Conservation (phyloP, 2,329 filamentous ascomycete genomes). For the Annulohypoxylon truncatum region DNA sequence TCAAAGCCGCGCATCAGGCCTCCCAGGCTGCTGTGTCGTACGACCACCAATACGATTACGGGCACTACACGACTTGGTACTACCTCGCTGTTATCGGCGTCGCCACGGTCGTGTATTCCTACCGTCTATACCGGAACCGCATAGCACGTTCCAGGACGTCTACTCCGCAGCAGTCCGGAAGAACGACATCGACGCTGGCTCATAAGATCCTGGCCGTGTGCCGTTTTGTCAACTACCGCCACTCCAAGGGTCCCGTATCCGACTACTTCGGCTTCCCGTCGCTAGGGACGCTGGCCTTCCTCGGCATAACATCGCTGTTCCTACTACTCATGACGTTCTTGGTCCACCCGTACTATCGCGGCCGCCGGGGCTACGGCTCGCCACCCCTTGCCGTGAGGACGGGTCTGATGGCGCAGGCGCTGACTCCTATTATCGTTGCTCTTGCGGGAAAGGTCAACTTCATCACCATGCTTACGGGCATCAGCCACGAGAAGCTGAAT, state of each 20-base stretch:
- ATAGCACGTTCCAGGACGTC: constrained; percentile 1
- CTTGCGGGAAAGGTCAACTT: constrained; percentile 40
- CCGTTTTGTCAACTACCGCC: constrained; percentile 34
- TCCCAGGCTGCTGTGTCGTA: constrained; percentile 37
- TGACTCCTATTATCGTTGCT: constrained; percentile 36
- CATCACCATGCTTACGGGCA: constrained; percentile 36
- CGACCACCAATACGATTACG: constrained; percentile 36
- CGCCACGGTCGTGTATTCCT: constrained; percentile 31
- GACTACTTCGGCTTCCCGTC: constrained; percentile 36
- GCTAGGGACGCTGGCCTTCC: constrained; percentile 21
- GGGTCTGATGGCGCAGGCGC: constrained; percentile 35
- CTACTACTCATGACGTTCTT: constrained; percentile 33
- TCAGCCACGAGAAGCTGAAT: constrained; percentile 39
- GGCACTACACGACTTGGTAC: constrained; percentile 38
- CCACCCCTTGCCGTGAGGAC: constrained; percentile 35
- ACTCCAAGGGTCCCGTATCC: constrained; percentile 28
- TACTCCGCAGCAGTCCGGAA: neutral
- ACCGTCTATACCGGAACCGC: constrained; percentile 28
- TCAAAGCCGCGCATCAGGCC: constrained; percentile 31
- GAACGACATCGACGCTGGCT: constrained; percentile 2
- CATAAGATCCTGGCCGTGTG: constrained; percentile 24
- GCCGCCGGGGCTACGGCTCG: constrained; percentile 31
- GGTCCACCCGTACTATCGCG: constrained; percentile 37
- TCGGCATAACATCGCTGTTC: constrained; percentile 29
- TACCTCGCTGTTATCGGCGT: constrained; percentile 32